Evolutionary conservation across 345 rosid species (phyloP).

Genomic region (Mangifera indica): DNA sequence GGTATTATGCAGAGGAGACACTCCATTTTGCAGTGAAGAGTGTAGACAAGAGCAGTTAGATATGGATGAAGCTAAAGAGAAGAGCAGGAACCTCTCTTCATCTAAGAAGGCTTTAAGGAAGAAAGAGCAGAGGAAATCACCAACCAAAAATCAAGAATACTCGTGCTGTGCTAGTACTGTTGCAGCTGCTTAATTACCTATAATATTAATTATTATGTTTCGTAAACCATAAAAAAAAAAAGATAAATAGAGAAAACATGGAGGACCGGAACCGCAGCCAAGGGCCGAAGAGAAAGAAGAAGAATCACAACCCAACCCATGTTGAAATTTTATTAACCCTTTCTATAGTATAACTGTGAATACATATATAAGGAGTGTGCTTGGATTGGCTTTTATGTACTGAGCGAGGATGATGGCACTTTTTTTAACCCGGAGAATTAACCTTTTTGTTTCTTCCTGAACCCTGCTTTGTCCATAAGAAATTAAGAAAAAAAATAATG

Average conservation of each 20-base stretch:
- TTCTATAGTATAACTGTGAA: slow-evolving; percentile 17
- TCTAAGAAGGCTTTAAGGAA: slow-evolving; percentile 59
- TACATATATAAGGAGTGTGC: slow-evolving; percentile 16
- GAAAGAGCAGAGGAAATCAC: slow-evolving; percentile 40
- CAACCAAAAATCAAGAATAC: slow-evolving; percentile 33
- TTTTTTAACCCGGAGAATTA: neutral
- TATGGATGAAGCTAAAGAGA: slow-evolving; percentile 59
- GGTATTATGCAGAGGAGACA: slow-evolving; percentile 66
- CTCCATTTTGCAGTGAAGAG: slow-evolving; percentile 83
- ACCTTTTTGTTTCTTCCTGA: neutral
- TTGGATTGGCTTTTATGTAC: slow-evolving; percentile 12
- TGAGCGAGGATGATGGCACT: slow-evolving; percentile 18
- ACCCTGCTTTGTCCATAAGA: neutral
- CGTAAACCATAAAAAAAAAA: neutral
- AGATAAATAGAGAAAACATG: neutral
- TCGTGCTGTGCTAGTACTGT: slow-evolving; percentile 41
- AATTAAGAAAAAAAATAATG: too few relatives aligned
- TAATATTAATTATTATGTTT: neutral
- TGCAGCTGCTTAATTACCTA: slow-evolving; percentile 38
- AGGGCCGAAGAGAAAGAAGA: slow-evolving; percentile 22
- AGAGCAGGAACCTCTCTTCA: slow-evolving; percentile 55
- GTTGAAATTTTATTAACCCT: slow-evolving; percentile 2
- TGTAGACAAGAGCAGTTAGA: slow-evolving; percentile 84
- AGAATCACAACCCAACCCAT: neutral
- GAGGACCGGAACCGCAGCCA: neutral